Evolutionary conservation across 768 basidiomycete species (phyloP).

Genomic region (Boletus sensibilis): DNA sequence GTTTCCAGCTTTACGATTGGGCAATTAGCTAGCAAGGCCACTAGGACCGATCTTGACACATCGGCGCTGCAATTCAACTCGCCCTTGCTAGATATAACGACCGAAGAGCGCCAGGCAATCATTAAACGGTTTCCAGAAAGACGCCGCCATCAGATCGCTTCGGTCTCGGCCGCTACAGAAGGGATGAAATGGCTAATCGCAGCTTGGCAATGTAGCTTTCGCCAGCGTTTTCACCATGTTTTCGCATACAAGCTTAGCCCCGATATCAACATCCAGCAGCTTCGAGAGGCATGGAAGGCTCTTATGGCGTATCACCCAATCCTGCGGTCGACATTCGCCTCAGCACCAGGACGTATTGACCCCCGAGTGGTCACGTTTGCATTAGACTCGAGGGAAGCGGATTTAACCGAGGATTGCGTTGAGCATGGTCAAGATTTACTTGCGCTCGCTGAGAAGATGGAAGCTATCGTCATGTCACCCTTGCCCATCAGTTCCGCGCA

Average conservation of each 20-base stretch:
- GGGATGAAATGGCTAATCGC: conserved; percentile 41
- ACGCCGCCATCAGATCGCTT: conserved; percentile 12
- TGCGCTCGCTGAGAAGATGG: conserved; percentile 22
- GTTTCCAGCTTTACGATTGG: conserved; percentile 40
- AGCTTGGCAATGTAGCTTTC: conserved; percentile 44
- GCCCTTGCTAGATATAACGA: conserved; percentile 1
- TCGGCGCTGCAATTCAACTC: not conserved
- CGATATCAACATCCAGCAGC: conserved; percentile 27
- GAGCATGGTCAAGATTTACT: conserved; percentile 7
- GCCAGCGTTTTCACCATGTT: conserved; percentile 43
- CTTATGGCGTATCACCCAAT: conserved; percentile 39
- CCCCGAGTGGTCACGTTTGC: conserved; percentile 29
- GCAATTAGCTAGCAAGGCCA: conserved; percentile 20
- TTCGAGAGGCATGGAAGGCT: conserved; percentile 38
- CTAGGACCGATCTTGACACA: not conserved
- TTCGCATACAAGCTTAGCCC: conserved; percentile 40
- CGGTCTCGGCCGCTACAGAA: conserved; percentile 23
- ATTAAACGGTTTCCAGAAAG: conserved; percentile 15
- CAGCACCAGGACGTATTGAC: conserved; percentile 10
- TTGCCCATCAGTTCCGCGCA: conserved; percentile 21
- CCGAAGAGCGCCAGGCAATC: conserved; percentile 15
- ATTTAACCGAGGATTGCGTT: conserved; percentile 8
- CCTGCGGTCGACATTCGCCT: conserved; percentile 43
- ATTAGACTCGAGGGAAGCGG: conserved; percentile 1
- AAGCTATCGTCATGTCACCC: conserved; percentile 21